These are phyloP conservation scores for Lentinula sp. DNA, from an alignment of 768 basidiomycete genomes.

Conservation along the genomic window DNA sequence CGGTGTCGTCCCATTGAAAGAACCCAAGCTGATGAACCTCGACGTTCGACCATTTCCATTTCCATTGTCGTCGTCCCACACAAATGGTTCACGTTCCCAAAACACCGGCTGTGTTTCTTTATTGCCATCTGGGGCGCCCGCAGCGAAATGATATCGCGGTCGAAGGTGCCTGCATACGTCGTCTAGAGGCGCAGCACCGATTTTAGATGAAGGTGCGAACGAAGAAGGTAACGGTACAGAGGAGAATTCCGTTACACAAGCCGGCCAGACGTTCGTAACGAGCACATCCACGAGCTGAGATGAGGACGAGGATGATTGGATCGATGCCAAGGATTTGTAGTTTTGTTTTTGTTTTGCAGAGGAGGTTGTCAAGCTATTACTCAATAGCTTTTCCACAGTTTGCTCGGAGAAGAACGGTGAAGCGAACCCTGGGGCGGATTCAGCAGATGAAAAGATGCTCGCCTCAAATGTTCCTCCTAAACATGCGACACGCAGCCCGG, in stretches of 20 bases:
- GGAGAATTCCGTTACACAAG: conserved; percentile 57
- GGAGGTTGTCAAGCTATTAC: conserved; percentile 59
- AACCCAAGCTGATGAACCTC: conserved; percentile 81
- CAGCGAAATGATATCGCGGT: conserved; percentile 86
- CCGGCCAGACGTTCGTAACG: conserved; percentile 75
- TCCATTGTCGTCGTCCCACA: conserved; percentile 69
- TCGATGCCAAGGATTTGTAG: conserved; percentile 62
- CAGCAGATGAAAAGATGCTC: conserved; percentile 50
- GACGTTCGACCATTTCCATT: conserved; percentile 48
- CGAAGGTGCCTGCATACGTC: conserved; percentile 60
- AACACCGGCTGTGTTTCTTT: conserved; percentile 61
- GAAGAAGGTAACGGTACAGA: conserved; percentile 42
- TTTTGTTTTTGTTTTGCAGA: conserved; percentile 40
- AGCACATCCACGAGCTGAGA: conserved; percentile 76
- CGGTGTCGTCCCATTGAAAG: conserved; percentile 63
- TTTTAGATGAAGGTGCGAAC: conserved; percentile 29
- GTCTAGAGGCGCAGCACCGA: conserved; percentile 53
- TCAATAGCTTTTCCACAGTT: conserved; percentile 65
- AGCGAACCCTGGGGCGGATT: conserved; percentile 69
- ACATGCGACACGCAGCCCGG: conserved; percentile 80
- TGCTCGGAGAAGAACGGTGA: conserved; percentile 71
- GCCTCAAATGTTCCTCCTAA: conserved; percentile 74
- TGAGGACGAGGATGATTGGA: conserved; percentile 53
- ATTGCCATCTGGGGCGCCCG: conserved; percentile 28
- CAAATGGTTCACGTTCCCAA: conserved; percentile 93